Conservation (phyloP, 2,329 filamentous ascomycete genomes). For the Fusarium bactridioides region DNA sequence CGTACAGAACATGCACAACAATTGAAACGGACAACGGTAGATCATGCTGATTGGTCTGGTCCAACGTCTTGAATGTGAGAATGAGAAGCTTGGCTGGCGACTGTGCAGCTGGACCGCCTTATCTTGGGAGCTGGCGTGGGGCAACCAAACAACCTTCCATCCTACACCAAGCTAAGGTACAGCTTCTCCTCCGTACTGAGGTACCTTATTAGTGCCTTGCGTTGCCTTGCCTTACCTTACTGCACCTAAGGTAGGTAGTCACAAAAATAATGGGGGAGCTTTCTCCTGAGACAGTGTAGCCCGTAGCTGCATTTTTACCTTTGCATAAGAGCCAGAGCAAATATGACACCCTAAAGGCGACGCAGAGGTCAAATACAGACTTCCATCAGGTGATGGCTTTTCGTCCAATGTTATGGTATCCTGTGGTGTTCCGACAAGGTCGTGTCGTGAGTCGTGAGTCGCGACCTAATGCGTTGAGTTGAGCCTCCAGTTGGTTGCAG, state of each 20-base stretch:
- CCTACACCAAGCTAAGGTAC: not conserved
- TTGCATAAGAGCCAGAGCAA: not conserved
- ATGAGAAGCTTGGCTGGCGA: not conserved
- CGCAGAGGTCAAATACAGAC: not conserved
- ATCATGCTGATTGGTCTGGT: not conserved
- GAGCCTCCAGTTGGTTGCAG: slow-evolving; percentile 11
- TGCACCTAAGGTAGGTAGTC: not conserved
- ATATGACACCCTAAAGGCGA: not conserved
- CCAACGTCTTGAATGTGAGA: not conserved
- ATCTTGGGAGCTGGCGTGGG: slow-evolving; percentile 14
- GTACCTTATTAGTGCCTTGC: not conserved
- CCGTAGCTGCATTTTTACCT: not conserved
- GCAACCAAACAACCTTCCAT: not conserved
- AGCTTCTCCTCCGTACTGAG: not conserved
- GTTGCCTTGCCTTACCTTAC: not conserved
- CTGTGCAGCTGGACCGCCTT: not conserved
- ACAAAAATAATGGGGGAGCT: not conserved
- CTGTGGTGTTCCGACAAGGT: slow-evolving; percentile 13
- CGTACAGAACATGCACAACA: not conserved
- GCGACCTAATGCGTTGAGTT: slow-evolving; percentile 18
- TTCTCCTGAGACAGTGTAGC: slow-evolving; percentile 17
- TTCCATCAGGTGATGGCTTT: slow-evolving; percentile 6
- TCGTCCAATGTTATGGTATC: not conserved
- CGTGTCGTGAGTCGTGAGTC: slow-evolving; percentile 12
- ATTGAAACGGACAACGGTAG: not conserved